These are phyloP conservation scores for Vigna trinervia DNA, from an alignment of 306 rosid genomes.

Conservation along the genomic window DNA sequence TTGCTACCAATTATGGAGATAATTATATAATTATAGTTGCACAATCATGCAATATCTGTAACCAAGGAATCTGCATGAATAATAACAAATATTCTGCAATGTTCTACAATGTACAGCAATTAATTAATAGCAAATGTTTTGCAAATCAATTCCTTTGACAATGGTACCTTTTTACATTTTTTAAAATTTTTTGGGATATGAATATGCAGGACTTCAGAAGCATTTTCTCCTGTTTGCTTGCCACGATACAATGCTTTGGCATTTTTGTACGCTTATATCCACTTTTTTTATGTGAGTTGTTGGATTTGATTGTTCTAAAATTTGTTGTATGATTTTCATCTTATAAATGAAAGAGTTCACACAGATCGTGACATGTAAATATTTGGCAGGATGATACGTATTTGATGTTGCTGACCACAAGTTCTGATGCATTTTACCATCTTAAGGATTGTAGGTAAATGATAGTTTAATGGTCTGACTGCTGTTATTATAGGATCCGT, in stretches of 20 bases:
- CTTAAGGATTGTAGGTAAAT: slow-evolving; percentile 92
- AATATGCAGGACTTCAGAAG: slow-evolving; percentile 91
- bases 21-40: no score
- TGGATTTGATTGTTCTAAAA: slow-evolving; percentile 21
- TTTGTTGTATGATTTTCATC: slow-evolving; percentile 33
- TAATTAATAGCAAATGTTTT: no score
- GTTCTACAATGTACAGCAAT: no score
- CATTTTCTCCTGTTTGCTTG: slow-evolving; percentile 94
- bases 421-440: slow-evolving; percentile 90
- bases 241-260: slow-evolving; percentile 97
- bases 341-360: slow-evolving; percentile 16
- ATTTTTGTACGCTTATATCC: slow-evolving; percentile 89
- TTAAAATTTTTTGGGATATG: slow-evolving; percentile 38
- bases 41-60: no score
- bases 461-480: slow-evolving; percentile 29
- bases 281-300: slow-evolving; percentile 90
- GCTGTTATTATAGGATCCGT: slow-evolving; percentile 35
- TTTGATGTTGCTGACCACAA: slow-evolving; percentile 83
- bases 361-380: slow-evolving; percentile 22
- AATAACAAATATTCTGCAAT: no score
- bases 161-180: neutral
- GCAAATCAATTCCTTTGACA: no score
- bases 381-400: slow-evolving; percentile 79
- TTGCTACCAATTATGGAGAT: no score
- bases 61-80: no score